Base-by-base conservation (phyloP, 2,329 filamentous ascomycete genomes). In the Zasmidium cellare region DNA sequence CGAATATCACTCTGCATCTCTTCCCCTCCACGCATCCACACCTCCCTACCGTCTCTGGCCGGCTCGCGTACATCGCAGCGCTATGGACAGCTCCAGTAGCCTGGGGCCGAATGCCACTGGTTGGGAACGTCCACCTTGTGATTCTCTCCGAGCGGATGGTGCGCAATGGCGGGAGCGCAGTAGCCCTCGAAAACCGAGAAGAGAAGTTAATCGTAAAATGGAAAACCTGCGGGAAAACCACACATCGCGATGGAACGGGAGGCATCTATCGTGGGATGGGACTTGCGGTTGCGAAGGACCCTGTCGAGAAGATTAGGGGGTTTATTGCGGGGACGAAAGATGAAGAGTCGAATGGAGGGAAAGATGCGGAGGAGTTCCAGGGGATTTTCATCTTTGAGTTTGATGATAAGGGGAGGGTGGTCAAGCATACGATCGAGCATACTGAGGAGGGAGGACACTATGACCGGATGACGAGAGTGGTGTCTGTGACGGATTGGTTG, bases 301-400 rank as follows among this genome's bases (percentile, higher is more conserved):
- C 79, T 24, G 78, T 83, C 14, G 80, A 83, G 60, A 81, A 80
- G 70, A 82, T 84, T 57, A 80, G 75, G 18, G 79, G 79, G 41
- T 82, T 85, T 44, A 77, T 87, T 3, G 79, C 80, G 12, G 81
- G 84, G 65, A 65, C 58, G 5, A 82, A 84, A 51, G 84, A 84
- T 60, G 54, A 56, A 3, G 25, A 12, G 7, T 11, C 41, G 3
- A 38, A 56, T 28, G 22, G 35, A 3, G 50, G 57, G 2, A 53
- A 62, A n/a, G 61, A 69, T 20, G 60, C 68, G 9, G 88, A 90
- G 69, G 89, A 92, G 69, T 97, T 97, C 67, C 90, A 87, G 1
- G 94, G 94, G 0, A 76, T 97, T 11, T 99, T 97, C 75, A 88
- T 96, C 58, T 99, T 99, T 73, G 91, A 96, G 64, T 99, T 99